Base-by-base conservation (phyloP, 257 asterid genomes). In the Nemophila menziesii region DNA sequence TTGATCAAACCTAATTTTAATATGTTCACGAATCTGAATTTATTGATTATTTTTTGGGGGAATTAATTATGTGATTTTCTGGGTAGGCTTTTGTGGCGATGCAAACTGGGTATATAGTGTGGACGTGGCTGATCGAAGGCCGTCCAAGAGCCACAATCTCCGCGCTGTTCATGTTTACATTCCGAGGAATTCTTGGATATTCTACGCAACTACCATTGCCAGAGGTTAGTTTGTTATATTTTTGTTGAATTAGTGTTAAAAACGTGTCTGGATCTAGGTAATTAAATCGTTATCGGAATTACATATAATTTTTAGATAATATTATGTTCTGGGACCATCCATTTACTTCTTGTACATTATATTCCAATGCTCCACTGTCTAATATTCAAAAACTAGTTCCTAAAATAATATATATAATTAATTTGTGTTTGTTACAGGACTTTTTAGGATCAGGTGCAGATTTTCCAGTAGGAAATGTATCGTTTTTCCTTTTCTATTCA, bases 391-490 rank as follows among this genome's bases (percentile, higher is more conserved):
- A 9, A 24, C 33, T 4, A 4, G 33, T 24, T 24, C 33, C 33
- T 4, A 24, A 24, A 34, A 34, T 34, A 34, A 34, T 34, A 8
- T 36, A n/a, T 21, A 13, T 37, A 4, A 4, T 24, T 50, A 23
- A 24, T 22, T n/a, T 11, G 19, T 39, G 21, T 54, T 16, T 3
- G 36, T 39, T 43, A 36, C 55, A 87, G 97, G 97, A 62, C 17
- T 87, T 87, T 71, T 56, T 87, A 74, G 93, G 92, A 5, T 87
- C 97, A 11, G 97, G 95, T 1, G 93, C 67, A 4, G 95, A 87
- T 70, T 87, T 87, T 39, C 97, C 95, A 0, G 97, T 83, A 0
- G 97, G 97, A n/a, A 87, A 87, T 22, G 92, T 80, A 4, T 87
- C 97, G 15, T 87, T 87, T 63, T 87, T 87, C 77, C 49, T 87